phyloP scores from a whole-genome alignment of 2,329 filamentous ascomycete species.

The Chalaropsis ovoidea region DNA sequence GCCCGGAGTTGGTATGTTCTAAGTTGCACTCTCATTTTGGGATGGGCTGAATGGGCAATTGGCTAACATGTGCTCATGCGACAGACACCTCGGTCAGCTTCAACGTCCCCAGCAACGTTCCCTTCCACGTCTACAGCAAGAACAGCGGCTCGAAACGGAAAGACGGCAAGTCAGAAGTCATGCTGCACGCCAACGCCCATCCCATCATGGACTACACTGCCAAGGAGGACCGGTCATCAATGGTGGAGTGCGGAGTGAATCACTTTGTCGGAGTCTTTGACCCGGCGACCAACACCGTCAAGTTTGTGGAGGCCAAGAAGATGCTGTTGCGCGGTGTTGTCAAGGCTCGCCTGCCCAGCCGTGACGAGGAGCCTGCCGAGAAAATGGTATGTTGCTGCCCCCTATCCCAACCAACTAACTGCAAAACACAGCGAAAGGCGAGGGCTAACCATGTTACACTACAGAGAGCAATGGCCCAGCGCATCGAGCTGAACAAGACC shows the following conservation, averaged over 20 bases:
- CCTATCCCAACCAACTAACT: not conserved
- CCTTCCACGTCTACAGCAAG: constrained; percentile 44
- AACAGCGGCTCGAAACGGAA: constrained; percentile 31
- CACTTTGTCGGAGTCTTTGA: constrained; percentile 59
- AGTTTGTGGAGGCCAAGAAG: constrained; percentile 54
- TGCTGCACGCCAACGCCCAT: constrained; percentile 50
- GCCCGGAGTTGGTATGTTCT: constrained; percentile 22
- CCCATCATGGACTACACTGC: constrained; percentile 50
- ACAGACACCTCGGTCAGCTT: constrained; percentile 34
- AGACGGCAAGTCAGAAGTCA: constrained; percentile 39
- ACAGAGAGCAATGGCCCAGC: constrained; percentile 50
- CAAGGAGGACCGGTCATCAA: constrained; percentile 33
- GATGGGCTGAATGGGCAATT: not conserved
- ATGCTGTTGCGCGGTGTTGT: constrained; percentile 51
- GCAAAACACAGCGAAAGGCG: not conserved
- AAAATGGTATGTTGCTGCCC: constrained; percentile 25
- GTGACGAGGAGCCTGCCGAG: constrained; percentile 37
- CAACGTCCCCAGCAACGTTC: constrained; percentile 31
- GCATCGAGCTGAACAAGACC: constrained; percentile 60
- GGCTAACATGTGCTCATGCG: constrained; percentile 3
- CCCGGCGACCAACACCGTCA: constrained; percentile 47
- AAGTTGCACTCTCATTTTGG: not conserved
- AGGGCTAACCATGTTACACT: constrained; percentile 31
- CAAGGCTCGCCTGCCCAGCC: constrained; percentile 42
- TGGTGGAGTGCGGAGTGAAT: constrained; percentile 38